Evolutionary conservation across 192 early-diverging fungal genomes (phyloP), one percentile per base, ranked within the genome.

Genomic region (Phlyctochytrium planicorne): DNA sequence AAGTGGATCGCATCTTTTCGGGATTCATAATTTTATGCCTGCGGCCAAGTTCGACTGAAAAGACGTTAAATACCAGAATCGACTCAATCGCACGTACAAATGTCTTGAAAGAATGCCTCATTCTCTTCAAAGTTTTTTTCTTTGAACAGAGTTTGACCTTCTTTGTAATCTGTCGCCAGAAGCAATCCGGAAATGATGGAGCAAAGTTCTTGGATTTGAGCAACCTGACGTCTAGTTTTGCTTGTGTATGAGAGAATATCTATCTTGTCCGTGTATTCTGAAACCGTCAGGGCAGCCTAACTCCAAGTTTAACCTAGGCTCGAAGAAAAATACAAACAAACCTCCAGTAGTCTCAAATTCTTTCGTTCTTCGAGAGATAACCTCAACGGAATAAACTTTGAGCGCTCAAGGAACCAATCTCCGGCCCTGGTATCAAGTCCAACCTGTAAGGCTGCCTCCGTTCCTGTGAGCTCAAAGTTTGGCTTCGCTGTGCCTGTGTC

Each of bases 161-260:
- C 53, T 60, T 84, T 78, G 61, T 84, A 84, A 55, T 84, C 83
- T 20, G 83, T 74, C 3, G 82, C 86, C 30, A 98, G 73, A 32
- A 95, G 88, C 2, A 98, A 82, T 2, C 97, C 97, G 29, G 91
- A 91, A 32, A 99, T 80, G 37, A 98, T 95, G 12, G 93, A 90
- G 70, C 97, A 99, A 30, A 99, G 82, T 69, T 98, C 96, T 60
- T 92, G 91, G 74, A 99, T 97, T 74, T 99, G 97, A 47, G 81
- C 80, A 2, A 99, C 91, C 30, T 94, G 95, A 32, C 96, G 90
- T 76, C 91, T 92, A 30, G 87, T 71, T 72, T 96, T 96, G 82
- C 80, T 91, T 29, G 68, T 37, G 61, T 92, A 93, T 30, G 84
- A 86, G 29, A 96, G 77, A 29, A 93, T 79, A 62, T 93, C 91